These are phyloP conservation scores for Diutina siamensis DNA, from an alignment of 1,139 yeast species.

Conservation along the genomic window DNA sequence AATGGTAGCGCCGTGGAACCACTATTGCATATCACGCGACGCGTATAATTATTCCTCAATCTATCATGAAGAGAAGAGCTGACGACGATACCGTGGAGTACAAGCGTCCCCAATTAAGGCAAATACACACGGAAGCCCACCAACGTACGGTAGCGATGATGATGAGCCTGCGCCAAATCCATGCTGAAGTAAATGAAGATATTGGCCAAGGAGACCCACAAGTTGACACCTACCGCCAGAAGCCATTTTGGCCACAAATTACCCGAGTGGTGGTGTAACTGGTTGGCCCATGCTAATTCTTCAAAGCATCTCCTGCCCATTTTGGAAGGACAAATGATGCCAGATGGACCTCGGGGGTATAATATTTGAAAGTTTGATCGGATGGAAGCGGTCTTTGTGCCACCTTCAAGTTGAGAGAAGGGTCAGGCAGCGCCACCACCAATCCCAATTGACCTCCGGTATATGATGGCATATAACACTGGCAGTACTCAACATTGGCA, in stretches of 20 bases:
- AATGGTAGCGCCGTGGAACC: background rate
- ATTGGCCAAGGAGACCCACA: too few species aligned
- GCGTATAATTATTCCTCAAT: too few species aligned
- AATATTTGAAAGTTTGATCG: slow-evolving; percentile 51
- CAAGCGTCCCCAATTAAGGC: background rate
- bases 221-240: background rate
- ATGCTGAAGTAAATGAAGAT: background rate
- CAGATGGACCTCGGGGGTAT: slow-evolving; percentile 58
- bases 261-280: background rate
- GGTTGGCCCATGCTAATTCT: background rate
- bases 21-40: too few species aligned
- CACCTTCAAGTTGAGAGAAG: slow-evolving; percentile 31
- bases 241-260: slow-evolving; percentile 5
- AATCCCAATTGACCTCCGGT: slow-evolving; percentile 95
- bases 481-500: slow-evolving; percentile 65
- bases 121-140: background rate
- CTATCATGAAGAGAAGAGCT: background rate
- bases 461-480: slow-evolving; percentile 88
- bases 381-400: slow-evolving; percentile 40
- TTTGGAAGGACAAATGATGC: slow-evolving; percentile 81
- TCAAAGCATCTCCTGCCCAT: slow-evolving; percentile 44
- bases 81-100: background rate
- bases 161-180: background rate
- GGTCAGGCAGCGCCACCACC: slow-evolving; percentile 65
- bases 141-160: background rate